phyloP scores from a whole-genome alignment of 192 early-diverging fungal genomes.

The Lunasporangiospora selenospora region DNA sequence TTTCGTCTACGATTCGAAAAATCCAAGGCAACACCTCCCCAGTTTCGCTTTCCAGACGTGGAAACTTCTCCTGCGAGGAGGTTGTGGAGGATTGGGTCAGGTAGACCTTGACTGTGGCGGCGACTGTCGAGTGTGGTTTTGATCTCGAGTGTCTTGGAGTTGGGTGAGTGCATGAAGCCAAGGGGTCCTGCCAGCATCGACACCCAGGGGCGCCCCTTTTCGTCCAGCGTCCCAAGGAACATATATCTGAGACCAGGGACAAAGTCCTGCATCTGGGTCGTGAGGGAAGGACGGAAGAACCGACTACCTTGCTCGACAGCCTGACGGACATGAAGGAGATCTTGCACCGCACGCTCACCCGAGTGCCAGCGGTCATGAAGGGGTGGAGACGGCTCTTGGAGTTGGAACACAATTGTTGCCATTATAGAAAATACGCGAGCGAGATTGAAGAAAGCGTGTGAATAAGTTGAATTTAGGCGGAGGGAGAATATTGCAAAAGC shows the following conservation, averaged over 20 bases:
- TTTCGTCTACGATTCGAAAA: conserved; percentile 43
- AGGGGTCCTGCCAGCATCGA: conserved; percentile 22
- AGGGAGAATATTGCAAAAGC: neutral
- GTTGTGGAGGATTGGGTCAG: conserved; percentile 22
- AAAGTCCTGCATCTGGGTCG: conserved; percentile 29
- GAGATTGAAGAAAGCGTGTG: neutral
- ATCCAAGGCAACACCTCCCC: conserved; percentile 27
- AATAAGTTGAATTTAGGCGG: neutral
- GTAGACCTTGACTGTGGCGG: neutral
- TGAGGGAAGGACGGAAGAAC: conserved; percentile 20
- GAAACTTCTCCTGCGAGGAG: conserved; percentile 13
- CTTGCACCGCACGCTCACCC: conserved; percentile 28
- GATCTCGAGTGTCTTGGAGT: conserved; percentile 15
- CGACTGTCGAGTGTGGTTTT: neutral
- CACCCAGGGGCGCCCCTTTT: conserved; percentile 30
- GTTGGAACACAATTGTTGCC: neutral
- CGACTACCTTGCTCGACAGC: conserved; percentile 11
- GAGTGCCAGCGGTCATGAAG: conserved; percentile 36
- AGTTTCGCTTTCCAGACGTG: conserved; percentile 12
- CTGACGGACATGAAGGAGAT: conserved; percentile 26
- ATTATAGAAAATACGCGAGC: neutral
- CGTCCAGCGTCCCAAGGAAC: conserved; percentile 32
- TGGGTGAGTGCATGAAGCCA: conserved; percentile 19
- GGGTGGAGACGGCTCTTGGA: neutral
- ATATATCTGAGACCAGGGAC: conserved; percentile 27